A percentile compares a stretch with the other conserved stretches of the same genome.
Evolutionary conservation across 2,329 filamentous ascomycete species (phyloP).

Genomic region (Colletotrichum sp.): DNA sequence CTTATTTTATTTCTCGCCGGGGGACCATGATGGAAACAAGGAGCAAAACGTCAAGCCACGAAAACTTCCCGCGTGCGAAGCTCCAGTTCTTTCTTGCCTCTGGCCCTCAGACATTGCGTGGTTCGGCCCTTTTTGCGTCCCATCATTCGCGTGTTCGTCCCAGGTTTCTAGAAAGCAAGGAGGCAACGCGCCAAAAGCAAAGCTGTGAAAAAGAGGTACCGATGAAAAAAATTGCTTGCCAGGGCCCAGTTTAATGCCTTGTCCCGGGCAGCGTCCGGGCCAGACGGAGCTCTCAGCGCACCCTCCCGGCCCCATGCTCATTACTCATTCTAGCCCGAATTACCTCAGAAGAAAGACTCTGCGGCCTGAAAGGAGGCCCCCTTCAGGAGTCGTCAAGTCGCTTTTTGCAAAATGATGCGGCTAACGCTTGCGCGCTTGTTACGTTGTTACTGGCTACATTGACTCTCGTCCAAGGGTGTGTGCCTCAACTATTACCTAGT

Average conservation of each 20-base stretch:
- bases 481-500: background rate
- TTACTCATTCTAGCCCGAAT: conserved; percentile 18
- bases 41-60: background rate
- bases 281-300: conserved; percentile 20
- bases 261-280: conserved; percentile 18
- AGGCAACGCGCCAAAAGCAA: background rate
- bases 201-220: background rate
- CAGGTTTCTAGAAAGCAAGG: background rate
- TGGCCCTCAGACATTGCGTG: conserved; percentile 1
- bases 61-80: conserved; percentile 1
- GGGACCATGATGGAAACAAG: background rate
- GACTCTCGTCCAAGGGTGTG: background rate
- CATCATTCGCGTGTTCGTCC: background rate
- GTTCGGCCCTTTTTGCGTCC: conserved; percentile 7
- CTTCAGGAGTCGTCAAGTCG: background rate
- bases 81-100: conserved; percentile 9
- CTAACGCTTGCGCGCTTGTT: background rate
- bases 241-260: conserved; percentile 19
- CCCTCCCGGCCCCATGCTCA: conserved; percentile 15
- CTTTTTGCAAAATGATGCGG: background rate
- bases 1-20: background rate
- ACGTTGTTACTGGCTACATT: background rate
- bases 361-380: background rate
- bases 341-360: conserved; percentile 2
- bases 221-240: conserved; percentile 7